Evolutionary conservation across 371 early-diverging fungal genomes (phyloP).

Genomic region (Polyrhizophydium stewartii): DNA sequence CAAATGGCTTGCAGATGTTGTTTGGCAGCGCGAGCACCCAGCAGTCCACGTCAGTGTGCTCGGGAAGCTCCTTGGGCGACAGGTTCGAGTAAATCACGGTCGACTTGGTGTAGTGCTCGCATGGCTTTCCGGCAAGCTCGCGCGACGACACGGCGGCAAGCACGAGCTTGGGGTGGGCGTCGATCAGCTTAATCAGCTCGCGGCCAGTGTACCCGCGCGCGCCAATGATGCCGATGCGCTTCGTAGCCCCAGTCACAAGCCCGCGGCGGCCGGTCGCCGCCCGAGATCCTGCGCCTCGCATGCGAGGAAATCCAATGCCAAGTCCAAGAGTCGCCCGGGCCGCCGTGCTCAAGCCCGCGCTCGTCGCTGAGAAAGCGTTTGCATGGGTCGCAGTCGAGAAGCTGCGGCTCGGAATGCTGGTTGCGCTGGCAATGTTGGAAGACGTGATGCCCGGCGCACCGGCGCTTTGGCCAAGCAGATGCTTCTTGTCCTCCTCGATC

Average conservation of each 20-base stretch:
- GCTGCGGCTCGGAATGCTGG: not conserved
- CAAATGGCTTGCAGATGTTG: slow-evolving; percentile 86
- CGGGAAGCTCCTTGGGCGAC: slow-evolving; percentile 58
- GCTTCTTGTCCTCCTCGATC: slow-evolving; percentile 9
- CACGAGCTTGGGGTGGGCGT: slow-evolving; percentile 78
- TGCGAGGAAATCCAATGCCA: slow-evolving; percentile 2
- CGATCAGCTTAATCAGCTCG: slow-evolving; percentile 85
- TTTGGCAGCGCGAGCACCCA: slow-evolving; percentile 97
- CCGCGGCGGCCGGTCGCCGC: not conserved
- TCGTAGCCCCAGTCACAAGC: slow-evolving; percentile 8
- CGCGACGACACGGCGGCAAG: slow-evolving; percentile 89
- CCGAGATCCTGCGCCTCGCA: not conserved
- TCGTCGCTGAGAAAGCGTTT: no score
- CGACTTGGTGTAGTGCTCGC: slow-evolving; percentile 70
- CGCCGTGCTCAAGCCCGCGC: slow-evolving; percentile 4
- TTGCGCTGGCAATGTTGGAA: slow-evolving; percentile 11
- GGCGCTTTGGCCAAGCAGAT: not conserved
- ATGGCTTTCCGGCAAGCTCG: slow-evolving; percentile 81
- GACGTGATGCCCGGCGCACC: slow-evolving; percentile 2
- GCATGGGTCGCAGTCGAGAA: slow-evolving; percentile 7
- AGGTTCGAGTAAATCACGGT: slow-evolving; percentile 73
- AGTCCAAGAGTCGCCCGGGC: no score
- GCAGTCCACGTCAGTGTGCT: slow-evolving; percentile 68
- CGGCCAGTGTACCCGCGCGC: slow-evolving; percentile 96
- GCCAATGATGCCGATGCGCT: slow-evolving; percentile 85